Percentiles rank a stretch among this genome's conserved stretches.
Conservation (phyloP, 2,329 filamentous ascomycete species). For the Apiospora saccharicola region DNA sequence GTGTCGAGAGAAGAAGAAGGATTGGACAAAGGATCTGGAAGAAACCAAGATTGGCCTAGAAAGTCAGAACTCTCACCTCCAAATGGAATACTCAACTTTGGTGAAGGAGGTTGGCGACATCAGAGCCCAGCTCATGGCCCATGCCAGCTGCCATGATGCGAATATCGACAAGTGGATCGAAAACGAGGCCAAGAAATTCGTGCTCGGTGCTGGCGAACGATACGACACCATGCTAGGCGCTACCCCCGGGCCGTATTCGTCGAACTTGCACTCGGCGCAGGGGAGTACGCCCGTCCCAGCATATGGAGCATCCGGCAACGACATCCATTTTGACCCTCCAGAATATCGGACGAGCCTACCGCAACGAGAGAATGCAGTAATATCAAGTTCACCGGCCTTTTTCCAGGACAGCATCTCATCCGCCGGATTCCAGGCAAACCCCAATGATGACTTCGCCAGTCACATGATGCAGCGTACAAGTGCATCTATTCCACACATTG, state of each 20-base stretch:
- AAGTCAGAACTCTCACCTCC: slow-evolving; percentile 50
- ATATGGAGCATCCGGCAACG: slow-evolving; percentile 28
- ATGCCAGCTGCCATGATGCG: slow-evolving; percentile 59
- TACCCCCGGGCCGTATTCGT: slow-evolving; percentile 19
- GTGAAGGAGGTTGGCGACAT: slow-evolving; percentile 54
- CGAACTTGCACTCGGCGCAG: not conserved
- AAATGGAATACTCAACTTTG: slow-evolving; percentile 51
- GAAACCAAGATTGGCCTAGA: slow-evolving; percentile 54
- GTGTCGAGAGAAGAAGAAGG: slow-evolving; percentile 73
- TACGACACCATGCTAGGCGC: slow-evolving; percentile 40
- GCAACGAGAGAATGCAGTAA: slow-evolving; percentile 26
- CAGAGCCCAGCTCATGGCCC: slow-evolving; percentile 59
- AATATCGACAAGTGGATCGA: slow-evolving; percentile 63
- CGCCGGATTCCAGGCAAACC: not conserved
- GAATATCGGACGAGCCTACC: slow-evolving; percentile 30
- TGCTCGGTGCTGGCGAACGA: slow-evolving; percentile 45
- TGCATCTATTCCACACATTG: not conserved
- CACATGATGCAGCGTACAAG: not conserved
- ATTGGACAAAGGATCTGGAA: slow-evolving; percentile 59
- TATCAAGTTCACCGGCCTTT: slow-evolving; percentile 32
- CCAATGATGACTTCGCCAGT: slow-evolving; percentile 7
- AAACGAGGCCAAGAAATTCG: slow-evolving; percentile 58
- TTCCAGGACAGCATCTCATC: slow-evolving; percentile 27
- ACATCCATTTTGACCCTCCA: slow-evolving; percentile 30
- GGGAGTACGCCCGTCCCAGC: slow-evolving; percentile 32